Percentiles rank a stretch among this genome's conserved stretches.
Evolutionary conservation across 495 filamentous ascomycete genomes (phyloP).

Genomic region (Clohesyomyces aquaticus): DNA sequence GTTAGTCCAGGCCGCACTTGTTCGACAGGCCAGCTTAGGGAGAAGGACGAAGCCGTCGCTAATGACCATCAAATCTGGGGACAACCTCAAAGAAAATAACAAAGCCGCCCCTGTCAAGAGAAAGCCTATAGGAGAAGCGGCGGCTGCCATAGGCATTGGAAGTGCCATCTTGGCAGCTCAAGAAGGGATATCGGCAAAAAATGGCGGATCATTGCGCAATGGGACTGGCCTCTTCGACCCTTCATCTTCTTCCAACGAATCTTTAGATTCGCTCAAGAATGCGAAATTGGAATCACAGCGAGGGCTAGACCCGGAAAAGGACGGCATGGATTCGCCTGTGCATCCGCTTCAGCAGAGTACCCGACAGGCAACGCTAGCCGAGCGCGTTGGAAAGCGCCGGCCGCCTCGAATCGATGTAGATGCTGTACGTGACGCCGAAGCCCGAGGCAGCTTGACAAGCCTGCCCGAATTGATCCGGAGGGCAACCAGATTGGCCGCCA

Average conservation of each 20-base stretch:
- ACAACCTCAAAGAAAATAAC: constrained; percentile 31
- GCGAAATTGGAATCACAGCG: constrained; percentile 23
- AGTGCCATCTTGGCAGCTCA: constrained; percentile 35
- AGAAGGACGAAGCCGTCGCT: constrained; percentile 73
- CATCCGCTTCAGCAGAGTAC: constrained; percentile 39
- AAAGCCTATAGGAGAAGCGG: constrained; percentile 26
- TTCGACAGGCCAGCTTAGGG: constrained; percentile 78
- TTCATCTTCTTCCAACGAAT: constrained; percentile 44
- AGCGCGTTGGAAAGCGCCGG: constrained; percentile 56
- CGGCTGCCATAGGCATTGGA: constrained; percentile 30
- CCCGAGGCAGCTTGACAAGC: constrained; percentile 85
- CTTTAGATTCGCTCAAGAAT: constrained; percentile 30
- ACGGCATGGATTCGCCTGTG: constrained; percentile 14
- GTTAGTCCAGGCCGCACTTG: constrained; percentile 50
- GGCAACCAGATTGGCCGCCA: constrained; percentile 83
- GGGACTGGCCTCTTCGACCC: constrained; percentile 44
- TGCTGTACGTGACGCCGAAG: constrained; percentile 75
- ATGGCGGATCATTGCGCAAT: constrained; percentile 29
- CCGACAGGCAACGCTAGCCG: constrained; percentile 40
- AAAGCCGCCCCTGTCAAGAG: constrained; percentile 33
- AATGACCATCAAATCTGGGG: constrained; percentile 60
- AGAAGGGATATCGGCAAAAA: constrained; percentile 22
- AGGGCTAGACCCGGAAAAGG: constrained; percentile 28
- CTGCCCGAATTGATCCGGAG: constrained; percentile 86
- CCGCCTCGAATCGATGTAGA: constrained; percentile 79